Base-by-base conservation (phyloP, 768 basidiomycete species). In the Naganishia vishniacii region DNA sequence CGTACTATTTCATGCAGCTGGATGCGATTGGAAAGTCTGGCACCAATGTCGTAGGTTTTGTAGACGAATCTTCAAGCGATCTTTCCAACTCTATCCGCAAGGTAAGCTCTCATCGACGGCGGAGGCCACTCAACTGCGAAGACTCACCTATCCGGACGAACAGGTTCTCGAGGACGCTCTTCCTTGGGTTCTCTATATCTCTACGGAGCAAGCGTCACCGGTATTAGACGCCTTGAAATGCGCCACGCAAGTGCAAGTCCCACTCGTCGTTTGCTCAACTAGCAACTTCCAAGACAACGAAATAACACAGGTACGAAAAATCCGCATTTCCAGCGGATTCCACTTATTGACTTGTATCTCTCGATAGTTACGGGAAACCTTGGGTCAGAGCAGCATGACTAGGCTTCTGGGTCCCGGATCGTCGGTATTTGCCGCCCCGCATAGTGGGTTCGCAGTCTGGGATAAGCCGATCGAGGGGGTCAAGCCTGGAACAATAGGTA, bases 401-500 rank as follows among this genome's bases (percentile, higher is more conserved):
- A 41, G 53, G n/a, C n/a, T 56, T 16, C 25, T 56, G 13, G 53
- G 53, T 41, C 53, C 53, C 9, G 53, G 53, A 37, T 56, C 53
- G 6, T 56, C 53, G 18, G 53, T 56, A 7, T 56, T 56, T 5
- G 53, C 34, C 20, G 53, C 53, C 13, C 53, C 53, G 34, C 53
- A 56, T 25, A 41, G 53, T 16, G 53, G 53, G 23, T 34, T 56
- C 53, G 53, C 53, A 23, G 53, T 56, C 2, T 56, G 53, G 32
- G 53, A 56, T 25, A 56, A 23, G 23, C 32, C 53, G 13, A 20
- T 56, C 23, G 37, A 37, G 12, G 53, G 31, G 20, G 53, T 56
- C n/a, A 56, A 56, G 37, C 1, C 53, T 25, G 53, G 53, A 26
- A 56, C 53, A 13, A 56, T 56, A 37, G 53, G 53, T 56, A 18